These are phyloP conservation scores for Komagataea norvegica DNA, from an alignment of 1,139 yeast genomes.

Conservation along the genomic window DNA sequence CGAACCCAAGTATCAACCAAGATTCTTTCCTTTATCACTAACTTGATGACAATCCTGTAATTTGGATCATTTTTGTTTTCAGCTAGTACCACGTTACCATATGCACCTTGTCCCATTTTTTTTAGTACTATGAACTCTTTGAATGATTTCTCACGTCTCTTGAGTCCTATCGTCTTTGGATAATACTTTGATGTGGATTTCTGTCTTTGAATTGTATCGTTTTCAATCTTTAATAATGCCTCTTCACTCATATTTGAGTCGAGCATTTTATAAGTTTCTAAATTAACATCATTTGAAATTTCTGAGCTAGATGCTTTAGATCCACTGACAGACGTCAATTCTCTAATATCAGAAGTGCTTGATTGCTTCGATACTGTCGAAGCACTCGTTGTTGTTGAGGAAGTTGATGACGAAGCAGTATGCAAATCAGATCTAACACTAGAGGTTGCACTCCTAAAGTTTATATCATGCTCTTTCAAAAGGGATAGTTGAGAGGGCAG, in stretches of 20 bases:
- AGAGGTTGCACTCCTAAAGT: slow-evolving; percentile 14
- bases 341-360: slow-evolving; percentile 6
- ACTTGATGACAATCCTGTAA: slow-evolving; percentile 74
- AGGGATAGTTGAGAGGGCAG: slow-evolving; percentile 35
- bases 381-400: slow-evolving; percentile 16
- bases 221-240: slow-evolving; percentile 41
- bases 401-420: slow-evolving; percentile 12
- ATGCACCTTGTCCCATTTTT: slow-evolving; percentile 94
- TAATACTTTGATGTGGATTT: slow-evolving; percentile 39
- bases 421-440: slow-evolving; percentile 10
- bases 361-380: slow-evolving; percentile 11
- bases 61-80: slow-evolving; percentile 57
- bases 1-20: slow-evolving; percentile 97
- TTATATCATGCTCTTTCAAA: slow-evolving; percentile 28
- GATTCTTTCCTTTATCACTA: slow-evolving; percentile 87
- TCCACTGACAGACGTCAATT: neutral
- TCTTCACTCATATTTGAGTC: slow-evolving; percentile 32
- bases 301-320: neutral
- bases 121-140: slow-evolving; percentile 66
- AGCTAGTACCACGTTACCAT: slow-evolving; percentile 86
- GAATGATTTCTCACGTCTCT: slow-evolving; percentile 61
- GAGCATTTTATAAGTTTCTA: slow-evolving; percentile 16
- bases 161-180: slow-evolving; percentile 55
- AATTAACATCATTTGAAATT: slow-evolving; percentile 1
- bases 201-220: slow-evolving; percentile 37